Base-by-base conservation (phyloP, 2,329 filamentous ascomycete species). In the Fusarium sp. region DNA sequence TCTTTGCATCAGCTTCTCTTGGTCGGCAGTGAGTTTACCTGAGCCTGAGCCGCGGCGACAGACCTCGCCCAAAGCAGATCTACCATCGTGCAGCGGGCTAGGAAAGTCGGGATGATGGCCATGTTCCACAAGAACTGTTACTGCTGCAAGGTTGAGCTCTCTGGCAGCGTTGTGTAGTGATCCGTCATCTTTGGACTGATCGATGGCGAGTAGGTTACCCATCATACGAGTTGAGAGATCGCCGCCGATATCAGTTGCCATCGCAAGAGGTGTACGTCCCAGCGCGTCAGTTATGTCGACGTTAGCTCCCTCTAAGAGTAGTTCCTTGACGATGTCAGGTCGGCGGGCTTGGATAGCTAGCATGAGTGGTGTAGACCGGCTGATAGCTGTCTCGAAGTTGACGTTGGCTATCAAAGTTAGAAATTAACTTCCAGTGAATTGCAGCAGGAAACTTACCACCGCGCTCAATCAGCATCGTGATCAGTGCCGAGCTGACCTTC, bases 81-180 rank as follows among this genome's bases (percentile, higher is more conserved):
- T 84, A 1, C 90, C 90, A 17, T 83, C 84, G 68, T 91, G 89
- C 1, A 89, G 78, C 5, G 86, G 83, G 53, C 87, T 91, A 0
- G 89, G 89, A 57, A 90, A 91, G 72, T 91, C 89, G 0, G 88
- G 83, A 17, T 90, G 86, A 62, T 92, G 89, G 3, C 85, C 87
- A 64, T 86, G 80, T 45, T 89, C 80, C 7, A 91, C 77, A 3
- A 92, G 80, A 3, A 88, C 80, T 50, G 83, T 81, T 64, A 90
- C 85, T 2, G 85, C 85, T 14, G 84, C 78, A 0, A 89, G 67
- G 66, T 91, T 88, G 21, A 92, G 80, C 46, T 86, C 84, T 14
- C 87, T 82, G 0, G 89, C 86, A 5, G 89, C 88, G 62, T 91
- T 89, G 71, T 92, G 90, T 5, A 92, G 80, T 2, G 88, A 91